phyloP scores from a whole-genome alignment of 306 rosid genomes.

The Lathyrus aphaca region DNA sequence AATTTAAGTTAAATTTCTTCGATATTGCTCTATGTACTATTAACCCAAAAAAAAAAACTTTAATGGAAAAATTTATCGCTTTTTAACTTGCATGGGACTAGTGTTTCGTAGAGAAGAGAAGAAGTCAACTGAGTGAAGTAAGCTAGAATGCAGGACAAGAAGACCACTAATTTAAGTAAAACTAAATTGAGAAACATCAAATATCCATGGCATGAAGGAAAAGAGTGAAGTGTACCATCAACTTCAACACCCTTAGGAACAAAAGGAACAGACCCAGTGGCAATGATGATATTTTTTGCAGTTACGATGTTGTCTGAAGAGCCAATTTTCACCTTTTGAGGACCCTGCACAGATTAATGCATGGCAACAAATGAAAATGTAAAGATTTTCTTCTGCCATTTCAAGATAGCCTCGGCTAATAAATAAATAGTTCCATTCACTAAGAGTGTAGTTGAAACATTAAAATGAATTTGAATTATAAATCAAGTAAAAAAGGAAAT shows the following conservation, averaged over 20 bases:
- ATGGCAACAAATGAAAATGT: conserved; percentile 32
- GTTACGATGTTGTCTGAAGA: conserved; percentile 75
- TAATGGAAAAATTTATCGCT: conserved; percentile 9
- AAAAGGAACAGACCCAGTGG: conserved; percentile 97
- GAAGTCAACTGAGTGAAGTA: conserved; percentile 20
- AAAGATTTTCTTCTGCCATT: conserved; percentile 12
- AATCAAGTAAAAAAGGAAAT: not conserved
- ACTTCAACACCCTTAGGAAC: conserved; percentile 98
- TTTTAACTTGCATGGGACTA: not conserved
- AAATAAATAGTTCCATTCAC: conserved; percentile 24
- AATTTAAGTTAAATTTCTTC: not conserved
- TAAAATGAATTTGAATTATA: not conserved
- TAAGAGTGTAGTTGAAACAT: conserved; percentile 10
- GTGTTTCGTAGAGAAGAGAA: conserved; percentile 2
- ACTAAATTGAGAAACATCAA: conserved; percentile 36
- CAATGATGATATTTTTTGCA: conserved; percentile 88
- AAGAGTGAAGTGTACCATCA: conserved; percentile 62
- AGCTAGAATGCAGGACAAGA: conserved; percentile 25
- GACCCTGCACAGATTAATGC: conserved; percentile 61
- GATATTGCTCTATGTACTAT: not conserved
- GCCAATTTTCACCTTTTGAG: conserved; percentile 90
- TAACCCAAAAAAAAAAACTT: not conserved
- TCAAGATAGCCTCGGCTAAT: conserved; percentile 21
- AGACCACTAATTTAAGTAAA: conserved; percentile 17
- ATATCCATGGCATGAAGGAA: conserved; percentile 30